Base-by-base conservation (phyloP, 306 rosid genomes). In the Oxytropis ochrocephala region DNA sequence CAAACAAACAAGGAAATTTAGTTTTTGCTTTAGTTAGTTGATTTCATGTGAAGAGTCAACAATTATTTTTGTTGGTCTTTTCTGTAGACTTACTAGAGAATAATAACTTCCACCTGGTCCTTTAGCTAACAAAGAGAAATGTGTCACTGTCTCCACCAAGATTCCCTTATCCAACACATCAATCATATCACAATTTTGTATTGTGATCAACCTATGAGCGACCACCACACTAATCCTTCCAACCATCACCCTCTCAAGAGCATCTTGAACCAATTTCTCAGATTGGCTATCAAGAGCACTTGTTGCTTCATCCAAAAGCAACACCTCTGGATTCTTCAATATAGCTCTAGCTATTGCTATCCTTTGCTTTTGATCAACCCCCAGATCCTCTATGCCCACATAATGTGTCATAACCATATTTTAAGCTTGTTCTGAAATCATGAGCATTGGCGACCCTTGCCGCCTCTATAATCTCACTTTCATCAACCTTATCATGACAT, bases 171-270 rank as follows among this genome's bases (percentile, higher is more conserved):
- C 98, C 57, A 93, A 66, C 52, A 93, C 96, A 2, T 87, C 85
- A 35, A 93, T 93, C 21, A 6, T 18, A 72, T 93, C 87, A 69
- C 96, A 88, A 6, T 85, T 82, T 3, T 86, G 93, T 11, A 93
- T 88, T 1, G 93, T 93, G 72, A 96, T 90, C 80, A 93, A 46
- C 80, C 96, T 80, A 32, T 93, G 98, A 2, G 98, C 98, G 82
- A 93, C 98, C 50, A 93, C 96, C 56, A 93, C 91, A 35, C 96
- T 90, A 0, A 96, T 93, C 76, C 96, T 85, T n/a, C 98, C 96
- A 11, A 88, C 86, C 98, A 93, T 93, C 35, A 93, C 83, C 0
- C 90, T 58, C 68, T 93, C 96, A 4, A 93, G 5, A 0, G 98
- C 98, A 19, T 85, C 90, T 12, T 93, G 98, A 27, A 93, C 97